Percentiles rank a stretch among this genome's conserved stretches.
Evolutionary conservation across 148 eudicot species (phyloP).

Genomic region (Rhododendron vialii): DNA sequence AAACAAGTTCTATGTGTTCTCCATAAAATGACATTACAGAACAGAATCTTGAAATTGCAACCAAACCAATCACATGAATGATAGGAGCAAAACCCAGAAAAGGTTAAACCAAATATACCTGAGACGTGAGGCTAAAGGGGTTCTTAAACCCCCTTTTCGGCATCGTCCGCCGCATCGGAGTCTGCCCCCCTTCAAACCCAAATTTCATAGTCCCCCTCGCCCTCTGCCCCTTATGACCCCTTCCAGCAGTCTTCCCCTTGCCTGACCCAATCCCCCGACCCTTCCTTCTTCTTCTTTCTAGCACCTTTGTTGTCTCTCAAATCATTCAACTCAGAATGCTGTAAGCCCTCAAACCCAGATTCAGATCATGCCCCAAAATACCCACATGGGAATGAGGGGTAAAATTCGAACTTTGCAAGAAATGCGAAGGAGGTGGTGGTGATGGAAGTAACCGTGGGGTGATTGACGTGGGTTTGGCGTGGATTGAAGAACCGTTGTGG

Average conservation of each 20-base stretch:
- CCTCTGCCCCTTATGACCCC: conserved; percentile 97
- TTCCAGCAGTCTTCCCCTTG: conserved; percentile 88
- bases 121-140: conserved; percentile 77
- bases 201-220: conserved; percentile 86
- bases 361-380: neutral
- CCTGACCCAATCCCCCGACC: conserved; percentile 98
- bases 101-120: conserved; percentile 32
- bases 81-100: neutral
- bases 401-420: neutral
- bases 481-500: conserved; percentile 10
- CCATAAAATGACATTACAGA: neutral
- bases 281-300: conserved; percentile 80
- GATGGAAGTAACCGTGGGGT: neutral
- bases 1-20: neutral
- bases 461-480: neutral
- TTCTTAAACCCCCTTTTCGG: conserved; percentile 89
- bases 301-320: conserved; percentile 80
- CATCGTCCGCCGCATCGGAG: conserved; percentile 70
- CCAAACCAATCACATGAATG: neutral
- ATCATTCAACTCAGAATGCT: conserved; percentile 67
- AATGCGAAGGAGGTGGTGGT: neutral
- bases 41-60: neutral
- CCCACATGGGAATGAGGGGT: neutral
- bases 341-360: conserved; percentile 25
- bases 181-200: conserved; percentile 96